These are phyloP conservation scores for Rhododendron molle DNA, from an alignment of 148 eudicot species.

Conservation along the genomic window DNA sequence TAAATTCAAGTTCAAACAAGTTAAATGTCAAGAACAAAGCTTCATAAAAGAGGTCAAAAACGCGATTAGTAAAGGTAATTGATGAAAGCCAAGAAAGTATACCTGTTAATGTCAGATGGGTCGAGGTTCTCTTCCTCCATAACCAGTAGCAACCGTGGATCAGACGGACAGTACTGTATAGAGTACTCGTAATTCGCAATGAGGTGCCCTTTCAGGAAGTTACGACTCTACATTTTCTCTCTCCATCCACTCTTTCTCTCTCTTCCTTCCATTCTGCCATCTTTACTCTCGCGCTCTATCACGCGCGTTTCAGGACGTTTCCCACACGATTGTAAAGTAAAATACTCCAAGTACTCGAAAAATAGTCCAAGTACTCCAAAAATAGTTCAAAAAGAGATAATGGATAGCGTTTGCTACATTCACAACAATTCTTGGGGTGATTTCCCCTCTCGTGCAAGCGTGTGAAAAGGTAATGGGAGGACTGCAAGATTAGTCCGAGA, in stretches of 20 bases:
- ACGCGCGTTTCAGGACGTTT: background rate
- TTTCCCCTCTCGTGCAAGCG: too few species aligned
- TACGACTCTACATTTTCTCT: background rate
- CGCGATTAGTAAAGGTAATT: too few species aligned
- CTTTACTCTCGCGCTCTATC: background rate
- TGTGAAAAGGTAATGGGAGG: too few species aligned
- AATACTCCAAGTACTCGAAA: too few species aligned
- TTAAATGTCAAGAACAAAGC: background rate
- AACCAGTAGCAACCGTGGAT: background rate
- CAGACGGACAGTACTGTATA: background rate
- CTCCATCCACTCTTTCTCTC: background rate
- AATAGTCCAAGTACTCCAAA: too few species aligned
- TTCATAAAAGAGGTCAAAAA: background rate
- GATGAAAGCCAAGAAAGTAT: background rate
- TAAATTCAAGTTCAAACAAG: background rate
- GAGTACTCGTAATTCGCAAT: background rate
- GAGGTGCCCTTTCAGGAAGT: background rate
- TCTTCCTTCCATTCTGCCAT: background rate
- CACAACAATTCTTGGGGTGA: too few species aligned
- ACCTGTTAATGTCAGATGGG: constrained; percentile 4
- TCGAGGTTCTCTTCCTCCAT: background rate
- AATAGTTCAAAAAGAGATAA: too few species aligned
- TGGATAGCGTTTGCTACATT: too few species aligned
- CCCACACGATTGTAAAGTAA: background rate
- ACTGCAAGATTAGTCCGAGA: too few species aligned